Evolutionary conservation across 2,329 filamentous ascomycete species (phyloP).

Genomic region (Aspergillus puulaauensis): DNA sequence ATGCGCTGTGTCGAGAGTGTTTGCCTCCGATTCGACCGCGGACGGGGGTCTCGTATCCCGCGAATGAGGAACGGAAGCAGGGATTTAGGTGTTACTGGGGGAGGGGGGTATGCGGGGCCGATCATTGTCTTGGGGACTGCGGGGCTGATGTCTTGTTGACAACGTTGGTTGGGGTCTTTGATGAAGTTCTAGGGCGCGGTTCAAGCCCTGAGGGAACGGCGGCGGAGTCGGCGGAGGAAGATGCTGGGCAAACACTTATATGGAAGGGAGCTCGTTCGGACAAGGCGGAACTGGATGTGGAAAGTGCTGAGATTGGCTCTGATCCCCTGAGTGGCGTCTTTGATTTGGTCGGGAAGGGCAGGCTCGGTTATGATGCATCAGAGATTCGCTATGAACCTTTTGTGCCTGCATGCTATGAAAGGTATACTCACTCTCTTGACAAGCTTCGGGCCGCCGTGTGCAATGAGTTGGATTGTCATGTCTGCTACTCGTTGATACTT

Average conservation of each 20-base stretch:
- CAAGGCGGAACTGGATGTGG: constrained; percentile 52
- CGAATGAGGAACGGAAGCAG: constrained; percentile 62
- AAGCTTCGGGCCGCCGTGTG: constrained; percentile 62
- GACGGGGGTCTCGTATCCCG: constrained; percentile 74
- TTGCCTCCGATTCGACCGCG: constrained; percentile 66
- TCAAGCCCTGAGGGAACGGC: background rate
- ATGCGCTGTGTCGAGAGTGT: constrained; percentile 73
- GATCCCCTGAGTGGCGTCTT: constrained; percentile 63
- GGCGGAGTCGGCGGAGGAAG: constrained; percentile 4
- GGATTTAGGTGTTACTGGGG: constrained; percentile 71
- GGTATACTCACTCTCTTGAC: constrained; percentile 53
- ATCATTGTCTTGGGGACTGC: constrained; percentile 77
- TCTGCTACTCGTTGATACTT: constrained; percentile 79
- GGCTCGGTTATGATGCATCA: constrained; percentile 54
- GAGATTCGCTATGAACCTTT: constrained; percentile 52
- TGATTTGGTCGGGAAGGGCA: constrained; percentile 61
- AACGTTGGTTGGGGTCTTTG: constrained; percentile 66
- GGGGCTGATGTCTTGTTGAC: constrained; percentile 72
- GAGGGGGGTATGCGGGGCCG: constrained; percentile 56
- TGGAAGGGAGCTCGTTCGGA: constrained; percentile 5
- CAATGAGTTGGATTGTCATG: constrained; percentile 79
- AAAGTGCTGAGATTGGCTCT: constrained; percentile 9
- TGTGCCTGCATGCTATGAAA: constrained; percentile 21
- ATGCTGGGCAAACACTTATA: constrained; percentile 29
- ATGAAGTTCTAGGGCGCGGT: constrained; percentile 25